phyloP scores from a whole-genome alignment of 2,329 filamentous ascomycete genomes.

The Elsinoe fawcettii region DNA sequence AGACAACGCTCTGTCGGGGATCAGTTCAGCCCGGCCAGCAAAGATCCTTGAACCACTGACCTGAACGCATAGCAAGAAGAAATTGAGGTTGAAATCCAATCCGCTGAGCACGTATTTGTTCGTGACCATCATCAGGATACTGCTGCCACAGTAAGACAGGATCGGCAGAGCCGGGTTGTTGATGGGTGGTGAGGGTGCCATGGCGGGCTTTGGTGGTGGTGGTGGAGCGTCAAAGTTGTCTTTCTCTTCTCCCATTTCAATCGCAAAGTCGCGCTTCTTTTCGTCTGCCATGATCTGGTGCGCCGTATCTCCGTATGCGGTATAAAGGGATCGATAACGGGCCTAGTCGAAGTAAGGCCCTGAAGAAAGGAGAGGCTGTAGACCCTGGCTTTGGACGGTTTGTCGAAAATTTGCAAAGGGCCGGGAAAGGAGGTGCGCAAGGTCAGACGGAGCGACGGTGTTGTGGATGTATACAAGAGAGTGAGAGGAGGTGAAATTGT shows the following conservation, averaged over 20 bases:
- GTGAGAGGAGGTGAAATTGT: neutral
- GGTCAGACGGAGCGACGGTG: neutral
- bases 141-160: slow-evolving; percentile 83
- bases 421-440: neutral
- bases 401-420: neutral
- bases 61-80: slow-evolving; percentile 88
- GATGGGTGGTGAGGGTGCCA: slow-evolving; percentile 37
- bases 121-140: slow-evolving; percentile 99
- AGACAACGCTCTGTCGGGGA: slow-evolving; percentile 69
- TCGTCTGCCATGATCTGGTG: slow-evolving; percentile 66
- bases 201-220: slow-evolving; percentile 38
- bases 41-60: slow-evolving; percentile 46
- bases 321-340: slow-evolving; percentile 13
- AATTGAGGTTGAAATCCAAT: slow-evolving; percentile 86
- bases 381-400: neutral
- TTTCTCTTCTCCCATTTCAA: slow-evolving; percentile 60
- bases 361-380: slow-evolving; percentile 1
- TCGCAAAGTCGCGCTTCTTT: slow-evolving; percentile 72
- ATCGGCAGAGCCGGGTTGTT: slow-evolving; percentile 74
- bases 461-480: neutral
- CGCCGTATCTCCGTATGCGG: slow-evolving; percentile 8
- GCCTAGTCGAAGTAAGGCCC: slow-evolving; percentile 13
- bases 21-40: neutral
- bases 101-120: slow-evolving; percentile 98
- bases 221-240: slow-evolving; percentile 35